Evolutionary conservation across 208 protist genomes (phyloP), one percentile per base, ranked within the genome.

Genomic region (Balamuthia mandrillaris): DNA sequence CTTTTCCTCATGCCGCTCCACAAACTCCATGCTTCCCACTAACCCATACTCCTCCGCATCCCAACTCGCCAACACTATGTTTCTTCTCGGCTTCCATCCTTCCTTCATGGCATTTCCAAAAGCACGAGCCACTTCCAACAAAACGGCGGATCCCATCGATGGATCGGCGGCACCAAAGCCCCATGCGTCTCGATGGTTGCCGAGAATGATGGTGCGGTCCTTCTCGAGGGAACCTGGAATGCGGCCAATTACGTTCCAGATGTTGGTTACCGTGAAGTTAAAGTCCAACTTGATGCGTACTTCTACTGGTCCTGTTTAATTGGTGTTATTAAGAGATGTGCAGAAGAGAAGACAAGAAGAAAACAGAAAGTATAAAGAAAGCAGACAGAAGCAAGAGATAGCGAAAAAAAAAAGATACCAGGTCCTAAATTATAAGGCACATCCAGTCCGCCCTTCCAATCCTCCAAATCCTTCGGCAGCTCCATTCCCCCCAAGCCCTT

Each of bases 31-130:
- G 61, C 68, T 81, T 2, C 82, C 82, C 52, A 86, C 10, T 1
- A 86, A 47, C 3, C 82, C 82, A 49, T 68, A 75, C 82, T 86
- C 82, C 56, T 86, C 82, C 31, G 65, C 82, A 37, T 86, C 82
- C 82, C 82, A 86, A 52, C 68, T 65, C 61, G 33, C 56, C 18
- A 60, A 86, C 82, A 79, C 58, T 42, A 79, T 79, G 10, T 42
- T 60, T 9, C 82, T 78, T 39, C 75, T n/a, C 29, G 82, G 82
- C 42, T 60, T 86, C 82, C 82, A 86, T 14, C 82, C 82, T 27
- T 63, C 52, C 10, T 33, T 29, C 10, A 81, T 39, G 42, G 39
- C 41, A n/a, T 63, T 47, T 41, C 29, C 24, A 7, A 86, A 21
- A 2, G 42, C 52, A 44, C 61, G 70, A 18, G 82, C 82, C 18